These are phyloP conservation scores for Elaeis guineensis DNA, from an alignment of 176 grass and related monocot species.

Conservation along the genomic window DNA sequence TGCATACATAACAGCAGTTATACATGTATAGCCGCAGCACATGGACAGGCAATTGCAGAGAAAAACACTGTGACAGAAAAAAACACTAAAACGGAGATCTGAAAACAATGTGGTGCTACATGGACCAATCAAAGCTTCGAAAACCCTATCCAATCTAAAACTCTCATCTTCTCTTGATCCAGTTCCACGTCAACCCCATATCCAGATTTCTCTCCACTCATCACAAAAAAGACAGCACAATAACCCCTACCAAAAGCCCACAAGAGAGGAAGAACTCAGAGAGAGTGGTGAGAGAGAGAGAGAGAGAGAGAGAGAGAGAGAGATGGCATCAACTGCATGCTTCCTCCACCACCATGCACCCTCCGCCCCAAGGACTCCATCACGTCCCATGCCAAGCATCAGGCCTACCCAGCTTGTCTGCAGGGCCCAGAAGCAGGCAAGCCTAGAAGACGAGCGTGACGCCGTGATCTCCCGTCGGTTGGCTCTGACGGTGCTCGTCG, in stretches of 20 bases:
- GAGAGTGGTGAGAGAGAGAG: not conserved
- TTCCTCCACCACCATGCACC: conserved; percentile 53
- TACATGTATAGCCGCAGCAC: no score
- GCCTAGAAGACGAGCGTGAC: not conserved
- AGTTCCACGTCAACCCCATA: not conserved
- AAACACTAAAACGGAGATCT: no score
- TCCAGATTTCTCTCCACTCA: conserved; percentile 14
- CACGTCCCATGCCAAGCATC: conserved; percentile 13
- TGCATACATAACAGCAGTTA: no score
- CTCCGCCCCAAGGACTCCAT: conserved; percentile 33
- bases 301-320: not conserved
- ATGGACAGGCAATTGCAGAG: no score
- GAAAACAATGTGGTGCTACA: conserved; percentile 22
- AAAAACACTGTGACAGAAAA: no score
- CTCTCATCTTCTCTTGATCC: conserved; percentile 52
- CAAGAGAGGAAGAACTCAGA: conserved; percentile 20
- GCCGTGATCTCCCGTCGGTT: conserved; percentile 45
- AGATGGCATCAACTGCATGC: conserved; percentile 68
- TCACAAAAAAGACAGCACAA: conserved; percentile 17
- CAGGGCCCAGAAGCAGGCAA: conserved; percentile 53
- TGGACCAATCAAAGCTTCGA: conserved; percentile 59
- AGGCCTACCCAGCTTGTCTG: conserved; percentile 47
- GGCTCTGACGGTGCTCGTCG: conserved; percentile 59
- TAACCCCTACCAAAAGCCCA: conserved; percentile 1
- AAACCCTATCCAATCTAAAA: conserved; percentile 51